Evolutionary conservation across 768 basidiomycete genomes (phyloP).

Genomic region (Obba rivulosa): DNA sequence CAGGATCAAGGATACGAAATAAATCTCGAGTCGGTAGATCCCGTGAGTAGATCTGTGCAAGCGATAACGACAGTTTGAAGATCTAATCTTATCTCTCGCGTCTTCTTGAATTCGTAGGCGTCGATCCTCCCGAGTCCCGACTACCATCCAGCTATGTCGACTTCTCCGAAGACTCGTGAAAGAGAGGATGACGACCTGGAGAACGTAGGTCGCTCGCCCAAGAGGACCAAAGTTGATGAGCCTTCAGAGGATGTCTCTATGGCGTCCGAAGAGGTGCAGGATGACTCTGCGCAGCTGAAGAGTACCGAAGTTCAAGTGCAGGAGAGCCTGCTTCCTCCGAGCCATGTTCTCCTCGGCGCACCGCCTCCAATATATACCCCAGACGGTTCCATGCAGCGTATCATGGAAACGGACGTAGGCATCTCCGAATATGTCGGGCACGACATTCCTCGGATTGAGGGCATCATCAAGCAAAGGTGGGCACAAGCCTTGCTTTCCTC

Average conservation of each 20-base stretch:
- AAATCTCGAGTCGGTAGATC: too few species aligned
- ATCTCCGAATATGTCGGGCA: constrained; percentile 82
- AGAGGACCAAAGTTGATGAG: constrained; percentile 31
- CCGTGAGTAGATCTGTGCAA: background rate
- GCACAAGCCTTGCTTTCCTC: constrained; percentile 14
- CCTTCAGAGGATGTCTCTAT: constrained; percentile 13
- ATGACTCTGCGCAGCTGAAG: constrained; percentile 2
- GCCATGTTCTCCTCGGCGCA: constrained; percentile 63
- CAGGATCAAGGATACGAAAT: too few species aligned
- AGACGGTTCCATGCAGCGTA: constrained; percentile 49
- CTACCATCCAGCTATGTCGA: constrained; percentile 4
- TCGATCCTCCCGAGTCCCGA: too few species aligned
- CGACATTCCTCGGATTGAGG: constrained; percentile 68
- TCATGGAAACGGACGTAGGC: constrained; percentile 78
- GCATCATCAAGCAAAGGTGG: constrained; percentile 96
- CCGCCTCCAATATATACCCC: constrained; percentile 44
- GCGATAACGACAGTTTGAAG: background rate
- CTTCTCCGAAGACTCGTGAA: constrained; percentile 13
- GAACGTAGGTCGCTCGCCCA: constrained; percentile 25
- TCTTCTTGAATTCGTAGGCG: background rate
- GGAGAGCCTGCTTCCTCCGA: constrained; percentile 54
- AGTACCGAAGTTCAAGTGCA: constrained; percentile 4
- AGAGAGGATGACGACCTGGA: constrained; percentile 19
- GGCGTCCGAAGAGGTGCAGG: constrained; percentile 2
- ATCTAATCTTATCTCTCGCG: constrained; percentile 7